Conservation (phyloP, 257 asterid species). For the Craterostigma plantagineum region DNA sequence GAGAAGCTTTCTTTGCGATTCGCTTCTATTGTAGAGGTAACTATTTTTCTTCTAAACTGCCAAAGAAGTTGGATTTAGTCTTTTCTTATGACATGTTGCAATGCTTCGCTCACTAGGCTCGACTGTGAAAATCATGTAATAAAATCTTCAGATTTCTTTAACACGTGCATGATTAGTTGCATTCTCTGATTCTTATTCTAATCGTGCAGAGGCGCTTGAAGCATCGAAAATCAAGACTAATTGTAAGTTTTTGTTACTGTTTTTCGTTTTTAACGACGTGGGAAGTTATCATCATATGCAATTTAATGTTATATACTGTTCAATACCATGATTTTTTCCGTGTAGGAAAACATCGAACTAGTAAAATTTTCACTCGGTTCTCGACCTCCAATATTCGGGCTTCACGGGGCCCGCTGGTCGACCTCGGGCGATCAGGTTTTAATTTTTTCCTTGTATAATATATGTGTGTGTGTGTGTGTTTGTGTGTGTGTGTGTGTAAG, state of each 20-base stretch:
- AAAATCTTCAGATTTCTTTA: constrained; percentile 2
- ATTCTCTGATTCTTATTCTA: background rate
- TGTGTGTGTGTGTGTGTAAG: no score
- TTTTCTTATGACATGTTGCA: no score
- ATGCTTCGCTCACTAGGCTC: no score
- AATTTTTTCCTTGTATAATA: constrained; percentile 10
- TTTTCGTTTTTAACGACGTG: constrained; percentile 9
- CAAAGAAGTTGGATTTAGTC: no score
- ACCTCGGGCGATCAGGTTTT: constrained; percentile 85
- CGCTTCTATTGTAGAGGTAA: constrained; percentile 80
- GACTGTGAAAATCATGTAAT: no score
- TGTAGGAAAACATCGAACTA: constrained; percentile 78
- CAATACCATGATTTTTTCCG: background rate
- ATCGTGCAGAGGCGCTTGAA: constrained; percentile 68
- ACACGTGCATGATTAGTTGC: background rate
- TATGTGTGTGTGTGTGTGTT: background rate
- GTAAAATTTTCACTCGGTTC: constrained; percentile 83
- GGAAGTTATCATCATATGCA: constrained; percentile 1
- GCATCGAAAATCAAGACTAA: constrained; percentile 67
- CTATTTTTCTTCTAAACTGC: background rate
- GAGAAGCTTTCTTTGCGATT: constrained; percentile 78
- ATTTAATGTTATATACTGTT: no score
- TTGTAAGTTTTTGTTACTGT: constrained; percentile 47
- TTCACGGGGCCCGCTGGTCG: constrained; percentile 74
- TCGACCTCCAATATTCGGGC: constrained; percentile 73